A percentile compares a stretch with the other conserved stretches of the same genome.
Evolutionary conservation across 108 stramenopile species (phyloP).

Genomic region (Discostella pseudostelligera): DNA sequence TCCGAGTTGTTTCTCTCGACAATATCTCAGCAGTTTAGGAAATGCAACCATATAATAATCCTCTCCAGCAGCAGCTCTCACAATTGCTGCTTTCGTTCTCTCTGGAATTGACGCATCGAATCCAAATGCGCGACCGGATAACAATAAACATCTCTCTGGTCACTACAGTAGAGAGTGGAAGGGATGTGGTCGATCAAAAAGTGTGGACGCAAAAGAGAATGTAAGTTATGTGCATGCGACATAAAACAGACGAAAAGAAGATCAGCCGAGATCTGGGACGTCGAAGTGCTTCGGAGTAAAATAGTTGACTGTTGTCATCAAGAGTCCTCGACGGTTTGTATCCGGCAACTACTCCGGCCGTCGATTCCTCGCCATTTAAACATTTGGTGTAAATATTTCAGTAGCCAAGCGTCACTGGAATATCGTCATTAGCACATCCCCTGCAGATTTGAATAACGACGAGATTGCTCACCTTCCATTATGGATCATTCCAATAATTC

Average conservation of each 20-base stretch:
- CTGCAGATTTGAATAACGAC: background rate
- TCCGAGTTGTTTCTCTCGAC: too few relatives aligned
- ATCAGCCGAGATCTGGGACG: background rate
- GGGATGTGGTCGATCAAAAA: too few relatives aligned
- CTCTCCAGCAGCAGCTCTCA: too few relatives aligned
- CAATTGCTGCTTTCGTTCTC: too few relatives aligned
- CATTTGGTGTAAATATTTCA: conserved; percentile 8
- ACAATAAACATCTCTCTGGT: too few relatives aligned
- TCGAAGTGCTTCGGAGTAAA: background rate
- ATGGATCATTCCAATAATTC: too few relatives aligned
- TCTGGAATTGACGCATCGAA: too few relatives aligned
- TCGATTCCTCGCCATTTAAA: background rate
- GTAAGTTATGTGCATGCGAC: background rate
- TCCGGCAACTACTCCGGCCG: conserved; percentile 35
- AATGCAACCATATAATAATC: too few relatives aligned
- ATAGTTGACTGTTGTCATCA: background rate
- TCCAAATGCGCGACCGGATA: too few relatives aligned
- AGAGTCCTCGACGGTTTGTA: background rate
- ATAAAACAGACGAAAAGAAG: background rate
- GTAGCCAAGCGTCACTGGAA: conserved; percentile 39
- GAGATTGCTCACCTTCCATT: background rate
- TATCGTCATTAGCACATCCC: conserved; percentile 28
- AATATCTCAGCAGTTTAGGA: too few relatives aligned
- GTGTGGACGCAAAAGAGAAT: background rate
- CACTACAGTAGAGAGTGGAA: too few relatives aligned